Evolutionary conservation across 768 basidiomycete species (phyloP).

Genomic region (Trametes maxima): DNA sequence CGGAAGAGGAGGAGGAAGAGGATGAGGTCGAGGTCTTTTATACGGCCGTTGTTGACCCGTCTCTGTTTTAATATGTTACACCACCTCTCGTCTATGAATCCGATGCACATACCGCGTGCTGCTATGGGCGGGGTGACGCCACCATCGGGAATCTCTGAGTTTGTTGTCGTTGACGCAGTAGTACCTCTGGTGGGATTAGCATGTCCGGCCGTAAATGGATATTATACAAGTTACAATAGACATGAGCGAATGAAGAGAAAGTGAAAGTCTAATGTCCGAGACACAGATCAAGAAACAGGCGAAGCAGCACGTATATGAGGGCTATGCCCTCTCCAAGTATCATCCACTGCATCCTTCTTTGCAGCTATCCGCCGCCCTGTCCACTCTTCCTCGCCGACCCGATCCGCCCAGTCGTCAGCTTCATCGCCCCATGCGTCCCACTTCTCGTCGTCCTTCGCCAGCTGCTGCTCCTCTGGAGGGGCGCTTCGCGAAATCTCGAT

Average conservation of each 20-base stretch:
- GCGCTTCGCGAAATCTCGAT: slow-evolving; percentile 13
- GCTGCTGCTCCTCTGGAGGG: slow-evolving; percentile 18
- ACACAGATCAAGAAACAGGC: slow-evolving; percentile 1
- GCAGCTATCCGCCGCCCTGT: slow-evolving; percentile 43
- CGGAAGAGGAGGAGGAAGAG: not conserved
- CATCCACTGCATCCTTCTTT: slow-evolving; percentile 38
- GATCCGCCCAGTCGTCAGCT: slow-evolving; percentile 51
- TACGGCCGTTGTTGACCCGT: too few relatives aligned
- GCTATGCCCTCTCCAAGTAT: slow-evolving; percentile 32
- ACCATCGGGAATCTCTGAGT: too few relatives aligned
- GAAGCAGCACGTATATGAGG: not conserved
- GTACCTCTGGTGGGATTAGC: too few relatives aligned
- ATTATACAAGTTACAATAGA: not conserved
- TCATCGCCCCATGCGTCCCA: slow-evolving; percentile 50
- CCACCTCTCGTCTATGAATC: too few relatives aligned
- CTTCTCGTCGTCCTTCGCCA: slow-evolving; percentile 29
- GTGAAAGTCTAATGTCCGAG: not conserved
- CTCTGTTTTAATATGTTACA: too few relatives aligned
- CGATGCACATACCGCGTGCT: too few relatives aligned
- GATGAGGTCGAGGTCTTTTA: not conserved
- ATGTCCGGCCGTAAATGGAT: not conserved
- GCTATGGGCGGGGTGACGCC: too few relatives aligned
- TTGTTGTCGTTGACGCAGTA: too few relatives aligned
- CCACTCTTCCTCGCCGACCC: slow-evolving; percentile 51
- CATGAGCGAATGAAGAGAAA: not conserved